A percentile compares a stretch with the other conserved stretches of the same genome.
Conservation (phyloP, 192 early-diverging fungal species). For the Podila epigama region DNA sequence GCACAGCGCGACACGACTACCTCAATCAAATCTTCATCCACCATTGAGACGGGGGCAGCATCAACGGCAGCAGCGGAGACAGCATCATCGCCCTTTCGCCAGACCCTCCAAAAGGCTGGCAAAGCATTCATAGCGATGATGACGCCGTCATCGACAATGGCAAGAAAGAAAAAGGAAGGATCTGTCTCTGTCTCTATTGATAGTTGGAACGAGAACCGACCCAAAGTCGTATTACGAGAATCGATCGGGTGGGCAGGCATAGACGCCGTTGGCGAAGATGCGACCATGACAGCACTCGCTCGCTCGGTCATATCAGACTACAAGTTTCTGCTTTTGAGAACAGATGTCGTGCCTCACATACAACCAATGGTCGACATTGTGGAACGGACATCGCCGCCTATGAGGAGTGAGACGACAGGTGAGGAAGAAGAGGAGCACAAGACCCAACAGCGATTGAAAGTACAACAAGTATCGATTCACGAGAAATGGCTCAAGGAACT, state of each 20-base stretch:
- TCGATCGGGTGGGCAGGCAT: slow-evolving; percentile 38
- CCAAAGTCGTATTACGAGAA: slow-evolving; percentile 13
- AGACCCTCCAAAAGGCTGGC: no score
- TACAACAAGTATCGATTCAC: slow-evolving; percentile 18
- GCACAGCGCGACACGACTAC: not conserved
- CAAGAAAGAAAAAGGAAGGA: no score
- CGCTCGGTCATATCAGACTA: slow-evolving; percentile 23
- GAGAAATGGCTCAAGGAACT: slow-evolving; percentile 24
- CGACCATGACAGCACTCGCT: slow-evolving; percentile 9
- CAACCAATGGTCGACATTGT: no score
- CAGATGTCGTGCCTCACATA: slow-evolving; percentile 22
- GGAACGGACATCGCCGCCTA: not conserved
- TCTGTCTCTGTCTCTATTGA: not conserved
- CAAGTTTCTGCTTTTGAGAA: slow-evolving; percentile 23
- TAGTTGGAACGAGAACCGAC: slow-evolving; percentile 1
- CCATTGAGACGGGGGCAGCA: not conserved
- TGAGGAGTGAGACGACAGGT: slow-evolving; percentile 2
- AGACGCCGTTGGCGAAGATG: slow-evolving; percentile 19
- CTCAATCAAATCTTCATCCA: no score
- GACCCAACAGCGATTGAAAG: not conserved
- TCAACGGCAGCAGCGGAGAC: no score
- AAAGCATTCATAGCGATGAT: no score
- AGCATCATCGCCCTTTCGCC: no score
- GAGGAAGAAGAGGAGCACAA: slow-evolving; percentile 1
- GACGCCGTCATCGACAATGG: no score